These are phyloP conservation scores for Graphilbum ipis-grandicollis DNA, from an alignment of 2,329 filamentous ascomycete genomes.

Conservation along the genomic window DNA sequence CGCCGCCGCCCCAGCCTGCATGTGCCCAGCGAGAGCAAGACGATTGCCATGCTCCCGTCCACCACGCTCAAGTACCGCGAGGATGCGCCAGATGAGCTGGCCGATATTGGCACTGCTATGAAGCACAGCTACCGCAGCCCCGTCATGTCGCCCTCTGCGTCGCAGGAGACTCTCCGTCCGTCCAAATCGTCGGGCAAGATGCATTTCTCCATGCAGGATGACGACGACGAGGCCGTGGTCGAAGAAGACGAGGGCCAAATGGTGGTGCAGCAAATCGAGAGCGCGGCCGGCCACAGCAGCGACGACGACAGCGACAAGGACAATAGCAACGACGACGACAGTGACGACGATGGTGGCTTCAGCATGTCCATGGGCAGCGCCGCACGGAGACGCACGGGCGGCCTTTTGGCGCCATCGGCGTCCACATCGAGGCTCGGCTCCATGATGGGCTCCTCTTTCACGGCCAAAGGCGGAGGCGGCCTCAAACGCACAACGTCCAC, in stretches of 20 bases:
- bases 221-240: slow-evolving; percentile 30
- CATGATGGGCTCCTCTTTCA: background rate
- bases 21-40: slow-evolving; percentile 50
- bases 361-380: slow-evolving; percentile 7
- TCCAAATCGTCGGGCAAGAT: slow-evolving; percentile 48
- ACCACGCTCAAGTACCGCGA: slow-evolving; percentile 75
- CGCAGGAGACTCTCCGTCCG: slow-evolving; percentile 66
- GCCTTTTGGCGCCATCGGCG: slow-evolving; percentile 4
- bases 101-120: slow-evolving; percentile 35
- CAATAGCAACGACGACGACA: slow-evolving; percentile 7
- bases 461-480: slow-evolving; percentile 10
- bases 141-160: slow-evolving; percentile 53
- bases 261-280: slow-evolving; percentile 11
- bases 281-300: background rate
- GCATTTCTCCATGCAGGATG: slow-evolving; percentile 41
- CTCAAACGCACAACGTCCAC: slow-evolving; percentile 31
- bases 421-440: slow-evolving; percentile 6
- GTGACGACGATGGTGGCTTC: slow-evolving; percentile 3
- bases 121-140: slow-evolving; percentile 40
- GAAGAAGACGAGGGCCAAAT: slow-evolving; percentile 10
- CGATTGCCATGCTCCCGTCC: slow-evolving; percentile 72
- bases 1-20: slow-evolving; percentile 23
- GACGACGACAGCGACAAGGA: slow-evolving; percentile 11
- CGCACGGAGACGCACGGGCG: slow-evolving; percentile 1
- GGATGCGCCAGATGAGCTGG: slow-evolving; percentile 53